Percentiles rank a stretch among this genome's conserved stretches.
These are phyloP conservation scores for Geotrichum phurueaensis DNA, from an alignment of 1,139 yeast species.

Conservation along the genomic window DNA sequence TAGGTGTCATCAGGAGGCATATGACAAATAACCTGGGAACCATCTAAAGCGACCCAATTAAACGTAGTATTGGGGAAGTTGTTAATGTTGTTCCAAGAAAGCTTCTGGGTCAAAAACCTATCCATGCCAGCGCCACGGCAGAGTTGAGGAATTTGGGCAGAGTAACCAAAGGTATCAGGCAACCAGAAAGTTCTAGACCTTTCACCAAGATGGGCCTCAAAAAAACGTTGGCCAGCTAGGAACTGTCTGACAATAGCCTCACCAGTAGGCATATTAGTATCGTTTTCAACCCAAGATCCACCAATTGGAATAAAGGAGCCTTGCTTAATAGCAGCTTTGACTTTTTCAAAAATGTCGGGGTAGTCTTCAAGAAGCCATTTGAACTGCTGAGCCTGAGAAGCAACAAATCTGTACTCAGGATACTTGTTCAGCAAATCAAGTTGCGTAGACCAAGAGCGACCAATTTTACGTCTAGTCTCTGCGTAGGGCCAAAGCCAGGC, in stretches of 20 bases:
- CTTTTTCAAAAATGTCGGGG: slow-evolving; percentile 63
- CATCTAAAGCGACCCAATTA: slow-evolving; percentile 93
- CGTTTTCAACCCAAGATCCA: slow-evolving; percentile 97
- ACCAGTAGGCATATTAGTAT: slow-evolving; percentile 89
- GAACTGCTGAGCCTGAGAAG: slow-evolving; percentile 94
- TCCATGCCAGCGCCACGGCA: slow-evolving; percentile 80
- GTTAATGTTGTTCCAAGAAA: slow-evolving; percentile 94
- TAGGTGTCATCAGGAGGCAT: slow-evolving; percentile 98
- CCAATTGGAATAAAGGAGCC: slow-evolving; percentile 87
- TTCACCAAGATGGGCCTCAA: slow-evolving; percentile 68
- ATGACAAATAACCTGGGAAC: slow-evolving; percentile 86
- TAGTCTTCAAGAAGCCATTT: slow-evolving; percentile 84
- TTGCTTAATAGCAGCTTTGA: slow-evolving; percentile 59
- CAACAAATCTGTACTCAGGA: slow-evolving; percentile 90
- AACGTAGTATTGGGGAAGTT: slow-evolving; percentile 83
- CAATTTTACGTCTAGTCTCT: slow-evolving; percentile 84
- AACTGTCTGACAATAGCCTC: slow-evolving; percentile 88
- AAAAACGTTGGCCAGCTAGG: slow-evolving; percentile 82
- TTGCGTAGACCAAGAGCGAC: slow-evolving; percentile 94
- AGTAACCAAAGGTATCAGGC: slow-evolving; percentile 96
- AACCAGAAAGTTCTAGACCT: slow-evolving; percentile 80
- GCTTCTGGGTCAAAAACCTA: slow-evolving; percentile 83
- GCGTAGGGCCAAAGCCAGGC: slow-evolving; percentile 99
- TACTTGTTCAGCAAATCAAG: slow-evolving; percentile 74
- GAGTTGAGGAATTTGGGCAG: slow-evolving; percentile 90